These are phyloP conservation scores for Pugionium cornutum DNA, from an alignment of 345 rosid genomes.

Conservation along the genomic window DNA sequence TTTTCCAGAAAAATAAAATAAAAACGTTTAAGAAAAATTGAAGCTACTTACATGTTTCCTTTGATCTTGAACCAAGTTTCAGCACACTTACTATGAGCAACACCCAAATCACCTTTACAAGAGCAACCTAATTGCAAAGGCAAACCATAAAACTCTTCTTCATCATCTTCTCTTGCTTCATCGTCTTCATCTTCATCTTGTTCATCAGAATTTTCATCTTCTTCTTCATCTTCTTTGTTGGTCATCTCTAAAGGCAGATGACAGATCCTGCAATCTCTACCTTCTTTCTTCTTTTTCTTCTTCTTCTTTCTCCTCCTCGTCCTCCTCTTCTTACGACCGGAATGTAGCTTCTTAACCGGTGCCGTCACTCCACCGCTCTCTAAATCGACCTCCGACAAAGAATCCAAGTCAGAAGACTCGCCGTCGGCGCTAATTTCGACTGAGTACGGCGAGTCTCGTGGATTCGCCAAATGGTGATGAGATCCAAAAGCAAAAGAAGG, in stretches of 20 bases:
- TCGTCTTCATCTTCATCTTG: constrained; percentile 1
- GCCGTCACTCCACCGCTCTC: constrained; percentile 46
- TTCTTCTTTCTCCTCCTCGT: constrained; percentile 29
- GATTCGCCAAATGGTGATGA: constrained; percentile 45
- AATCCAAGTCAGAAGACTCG: constrained; percentile 45
- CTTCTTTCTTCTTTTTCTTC: constrained; percentile 31
- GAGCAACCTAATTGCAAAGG: constrained; percentile 55
- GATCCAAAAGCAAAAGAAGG: constrained; percentile 41
- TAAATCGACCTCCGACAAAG: constrained; percentile 53
- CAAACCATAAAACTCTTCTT: constrained; percentile 44
- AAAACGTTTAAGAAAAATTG: not conserved
- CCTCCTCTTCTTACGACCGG: constrained; percentile 35
- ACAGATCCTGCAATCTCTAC: constrained; percentile 71
- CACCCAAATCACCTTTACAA: constrained; percentile 61
- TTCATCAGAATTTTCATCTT: constrained; percentile 28
- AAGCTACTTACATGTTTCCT: constrained; percentile 53
- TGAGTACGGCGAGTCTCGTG: constrained; percentile 37
- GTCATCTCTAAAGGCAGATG: constrained; percentile 53
- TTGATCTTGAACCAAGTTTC: constrained; percentile 71
- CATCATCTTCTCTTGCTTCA: constrained; percentile 27
- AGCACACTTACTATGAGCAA: constrained; percentile 61
- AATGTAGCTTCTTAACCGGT: constrained; percentile 46
- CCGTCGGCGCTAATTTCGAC: constrained; percentile 50
- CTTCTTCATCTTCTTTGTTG: constrained; percentile 33
- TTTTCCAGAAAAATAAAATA: not conserved